Conservation (phyloP, 2,329 filamentous ascomycete species). For the Cryphonectria japonica region DNA sequence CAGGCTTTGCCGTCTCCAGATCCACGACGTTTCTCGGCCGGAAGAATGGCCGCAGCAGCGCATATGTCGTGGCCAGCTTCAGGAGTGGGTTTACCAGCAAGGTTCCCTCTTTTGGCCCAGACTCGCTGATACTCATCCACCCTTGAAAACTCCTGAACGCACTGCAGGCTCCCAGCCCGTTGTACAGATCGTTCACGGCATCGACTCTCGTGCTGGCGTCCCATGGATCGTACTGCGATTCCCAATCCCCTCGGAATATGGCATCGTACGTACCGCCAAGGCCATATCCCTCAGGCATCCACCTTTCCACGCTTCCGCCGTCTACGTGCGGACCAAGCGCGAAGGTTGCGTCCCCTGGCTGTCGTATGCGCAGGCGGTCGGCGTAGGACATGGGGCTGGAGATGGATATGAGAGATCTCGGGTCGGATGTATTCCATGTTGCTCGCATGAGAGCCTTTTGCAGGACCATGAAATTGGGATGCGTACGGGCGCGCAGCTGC, state of each 20-base stretch:
- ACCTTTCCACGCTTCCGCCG: conserved; percentile 74
- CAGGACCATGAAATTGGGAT: conserved; percentile 64
- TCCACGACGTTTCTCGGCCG: conserved; percentile 43
- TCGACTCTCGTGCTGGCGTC: conserved; percentile 71
- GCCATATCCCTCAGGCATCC: conserved; percentile 73
- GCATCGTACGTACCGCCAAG: conserved; percentile 70
- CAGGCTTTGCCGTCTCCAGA: neutral
- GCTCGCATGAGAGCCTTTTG: conserved; percentile 63
- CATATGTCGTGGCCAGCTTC: conserved; percentile 76
- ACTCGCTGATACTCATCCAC: conserved; percentile 81
- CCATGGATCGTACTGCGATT: conserved; percentile 75
- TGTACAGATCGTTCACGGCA: conserved; percentile 75
- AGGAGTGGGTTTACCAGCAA: conserved; percentile 81
- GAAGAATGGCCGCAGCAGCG: conserved; percentile 85
- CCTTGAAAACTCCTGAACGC: conserved; percentile 91
- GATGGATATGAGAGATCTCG: conserved; percentile 48
- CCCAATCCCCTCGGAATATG: conserved; percentile 77
- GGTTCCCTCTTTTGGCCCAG: conserved; percentile 75
- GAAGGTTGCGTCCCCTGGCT: conserved; percentile 71
- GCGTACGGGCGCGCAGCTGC: conserved; percentile 69
- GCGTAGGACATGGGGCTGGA: conserved; percentile 68
- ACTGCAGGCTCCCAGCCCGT: conserved; percentile 78
- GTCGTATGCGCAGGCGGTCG: conserved; percentile 72
- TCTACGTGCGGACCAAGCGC: conserved; percentile 75
- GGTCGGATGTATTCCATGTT: conserved; percentile 22